Evolutionary conservation across 148 eudicot species (phyloP).

Genomic region (Vaccinium corymbosum): DNA sequence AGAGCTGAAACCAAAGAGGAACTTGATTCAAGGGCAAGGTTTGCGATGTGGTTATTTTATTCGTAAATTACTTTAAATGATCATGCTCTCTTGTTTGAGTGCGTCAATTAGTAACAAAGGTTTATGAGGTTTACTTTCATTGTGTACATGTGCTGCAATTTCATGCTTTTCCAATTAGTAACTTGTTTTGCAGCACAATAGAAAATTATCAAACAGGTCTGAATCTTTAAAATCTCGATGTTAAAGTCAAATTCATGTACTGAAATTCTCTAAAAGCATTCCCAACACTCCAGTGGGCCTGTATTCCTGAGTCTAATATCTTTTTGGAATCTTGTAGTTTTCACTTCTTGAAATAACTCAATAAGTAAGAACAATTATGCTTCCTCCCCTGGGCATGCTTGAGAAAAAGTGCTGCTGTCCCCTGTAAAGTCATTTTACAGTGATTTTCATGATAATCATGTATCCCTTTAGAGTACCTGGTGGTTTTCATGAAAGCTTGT

Average conservation of each 20-base stretch:
- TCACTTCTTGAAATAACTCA: neutral
- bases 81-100: neutral
- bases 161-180: neutral
- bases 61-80: neutral
- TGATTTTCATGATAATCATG: neutral
- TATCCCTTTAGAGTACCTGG: neutral
- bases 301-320: neutral
- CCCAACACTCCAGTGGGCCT: neutral
- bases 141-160: neutral
- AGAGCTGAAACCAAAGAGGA: conserved; percentile 49
- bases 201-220: neutral
- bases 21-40: conserved; percentile 81
- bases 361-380: neutral
- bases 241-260: neutral
- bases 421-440: neutral
- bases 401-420: neutral
- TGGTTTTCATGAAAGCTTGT: neutral
- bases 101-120: conserved; percentile 5
- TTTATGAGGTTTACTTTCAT: conserved; percentile 12
- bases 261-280: neutral
- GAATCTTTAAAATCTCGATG: neutral
- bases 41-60: conserved; percentile 21
- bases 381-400: neutral
- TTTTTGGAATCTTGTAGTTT: neutral
- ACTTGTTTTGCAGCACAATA: neutral